These are phyloP conservation scores for Candida berthetii DNA, from an alignment of 805 yeast species.

Conservation along the genomic window DNA sequence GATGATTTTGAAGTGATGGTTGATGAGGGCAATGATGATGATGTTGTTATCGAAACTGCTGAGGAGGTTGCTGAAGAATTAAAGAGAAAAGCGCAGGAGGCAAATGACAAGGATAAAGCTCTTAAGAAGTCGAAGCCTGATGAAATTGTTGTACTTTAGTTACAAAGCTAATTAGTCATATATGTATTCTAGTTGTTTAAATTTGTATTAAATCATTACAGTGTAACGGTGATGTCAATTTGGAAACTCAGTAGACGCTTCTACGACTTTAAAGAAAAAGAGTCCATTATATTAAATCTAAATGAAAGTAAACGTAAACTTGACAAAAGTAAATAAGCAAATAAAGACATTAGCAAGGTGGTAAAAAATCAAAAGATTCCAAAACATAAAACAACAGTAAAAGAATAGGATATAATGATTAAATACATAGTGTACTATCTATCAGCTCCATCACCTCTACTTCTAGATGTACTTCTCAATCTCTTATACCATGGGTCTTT, in stretches of 20 bases:
- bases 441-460: slow-evolving; percentile 4
- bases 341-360: background rate
- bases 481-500: slow-evolving; percentile 40
- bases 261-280: too few relatives aligned
- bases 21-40: slow-evolving; percentile 11
- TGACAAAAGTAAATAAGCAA: background rate
- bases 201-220: too few relatives aligned
- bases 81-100: slow-evolving; percentile 12
- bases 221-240: too few relatives aligned
- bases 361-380: background rate
- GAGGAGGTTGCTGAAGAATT: slow-evolving; percentile 1
- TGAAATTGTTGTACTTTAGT: too few relatives aligned
- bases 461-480: slow-evolving; percentile 31
- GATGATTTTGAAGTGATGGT: slow-evolving; percentile 9
- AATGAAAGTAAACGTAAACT: too few relatives aligned
- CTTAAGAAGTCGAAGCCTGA: slow-evolving; percentile 6
- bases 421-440: background rate
- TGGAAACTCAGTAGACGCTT: too few relatives aligned
- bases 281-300: too few relatives aligned
- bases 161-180: too few relatives aligned
- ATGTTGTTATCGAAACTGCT: slow-evolving; percentile 10
- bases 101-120: background rate
- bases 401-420: too few relatives aligned
- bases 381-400: background rate
- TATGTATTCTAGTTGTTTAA: too few relatives aligned